phyloP scores from a whole-genome alignment of 2,329 filamentous ascomycete species.

The Fusarium burgessii region DNA sequence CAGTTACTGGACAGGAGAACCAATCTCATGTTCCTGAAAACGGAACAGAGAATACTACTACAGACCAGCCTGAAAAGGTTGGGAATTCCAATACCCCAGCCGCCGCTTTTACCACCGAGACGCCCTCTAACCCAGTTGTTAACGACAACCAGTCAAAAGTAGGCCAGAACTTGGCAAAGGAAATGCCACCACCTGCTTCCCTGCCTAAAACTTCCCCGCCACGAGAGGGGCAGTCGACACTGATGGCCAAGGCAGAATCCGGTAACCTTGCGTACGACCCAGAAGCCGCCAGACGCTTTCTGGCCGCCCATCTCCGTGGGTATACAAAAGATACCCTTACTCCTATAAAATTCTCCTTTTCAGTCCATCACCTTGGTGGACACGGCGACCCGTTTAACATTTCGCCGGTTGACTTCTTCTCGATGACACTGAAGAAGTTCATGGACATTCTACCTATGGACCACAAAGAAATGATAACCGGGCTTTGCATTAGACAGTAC shows the following conservation, averaged over 20 bases:
- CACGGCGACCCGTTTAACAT: constrained; percentile 1
- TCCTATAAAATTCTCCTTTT: constrained; percentile 13
- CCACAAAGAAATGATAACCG: constrained; percentile 17
- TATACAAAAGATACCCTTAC: not conserved
- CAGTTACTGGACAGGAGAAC: not conserved
- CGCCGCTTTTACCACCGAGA: no score
- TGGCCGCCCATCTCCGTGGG: constrained; percentile 3
- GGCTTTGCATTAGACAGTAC: constrained; percentile 12
- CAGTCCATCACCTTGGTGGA: not conserved
- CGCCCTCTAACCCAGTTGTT: no score
- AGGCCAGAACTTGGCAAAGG: no score
- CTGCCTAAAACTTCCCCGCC: no score
- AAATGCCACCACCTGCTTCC: no score
- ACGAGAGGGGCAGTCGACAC: no score
- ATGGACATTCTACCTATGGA: constrained; percentile 16
- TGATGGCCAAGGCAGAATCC: not conserved
- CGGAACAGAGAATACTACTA: not conserved
- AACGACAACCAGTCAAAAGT: no score
- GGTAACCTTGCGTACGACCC: not conserved
- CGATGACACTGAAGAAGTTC: constrained; percentile 15
- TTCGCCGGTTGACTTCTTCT: not conserved
- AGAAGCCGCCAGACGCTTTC: not conserved
- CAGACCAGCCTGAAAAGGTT: not conserved
- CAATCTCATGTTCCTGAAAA: not conserved
- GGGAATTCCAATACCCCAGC: not conserved